Conservation (phyloP, 331 rosid species). For the Acacia pycnantha region DNA sequence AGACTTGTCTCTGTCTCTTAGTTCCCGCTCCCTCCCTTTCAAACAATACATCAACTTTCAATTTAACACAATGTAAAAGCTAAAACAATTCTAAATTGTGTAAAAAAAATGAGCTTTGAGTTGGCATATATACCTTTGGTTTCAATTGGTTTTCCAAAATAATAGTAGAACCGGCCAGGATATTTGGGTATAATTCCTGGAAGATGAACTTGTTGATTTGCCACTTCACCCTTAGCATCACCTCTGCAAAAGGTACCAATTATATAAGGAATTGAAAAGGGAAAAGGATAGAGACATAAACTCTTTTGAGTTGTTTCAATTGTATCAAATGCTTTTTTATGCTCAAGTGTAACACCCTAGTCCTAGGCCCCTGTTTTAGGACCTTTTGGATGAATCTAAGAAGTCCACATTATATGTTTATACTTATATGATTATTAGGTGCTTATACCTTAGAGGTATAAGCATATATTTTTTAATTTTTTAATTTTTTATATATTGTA, state of each 20-base stretch:
- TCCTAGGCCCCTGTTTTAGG: neutral
- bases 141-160: slow-evolving; percentile 86
- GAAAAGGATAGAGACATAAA: neutral
- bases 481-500: no score
- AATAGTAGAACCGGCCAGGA: slow-evolving; percentile 83
- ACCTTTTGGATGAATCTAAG: neutral
- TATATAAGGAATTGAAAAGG: neutral
- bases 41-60: slow-evolving; percentile 15
- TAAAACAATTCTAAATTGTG: neutral
- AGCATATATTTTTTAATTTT: no score
- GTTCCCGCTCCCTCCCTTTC: slow-evolving; percentile 67
- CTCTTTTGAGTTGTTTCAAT: neutral
- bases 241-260: slow-evolving; percentile 32
- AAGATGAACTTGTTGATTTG: slow-evolving; percentile 66
- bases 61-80: neutral
- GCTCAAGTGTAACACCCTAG: neutral
- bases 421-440: no score
- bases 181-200: slow-evolving; percentile 78
- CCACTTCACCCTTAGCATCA: slow-evolving; percentile 58
- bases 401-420: no score
- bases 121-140: slow-evolving; percentile 55
- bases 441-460: no score
- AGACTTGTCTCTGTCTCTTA: slow-evolving; percentile 56
- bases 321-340: neutral
- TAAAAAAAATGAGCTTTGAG: neutral